These are phyloP conservation scores for Gnomoniopsis sp. DNA, from an alignment of 2,329 filamentous ascomycete species.

Conservation along the genomic window DNA sequence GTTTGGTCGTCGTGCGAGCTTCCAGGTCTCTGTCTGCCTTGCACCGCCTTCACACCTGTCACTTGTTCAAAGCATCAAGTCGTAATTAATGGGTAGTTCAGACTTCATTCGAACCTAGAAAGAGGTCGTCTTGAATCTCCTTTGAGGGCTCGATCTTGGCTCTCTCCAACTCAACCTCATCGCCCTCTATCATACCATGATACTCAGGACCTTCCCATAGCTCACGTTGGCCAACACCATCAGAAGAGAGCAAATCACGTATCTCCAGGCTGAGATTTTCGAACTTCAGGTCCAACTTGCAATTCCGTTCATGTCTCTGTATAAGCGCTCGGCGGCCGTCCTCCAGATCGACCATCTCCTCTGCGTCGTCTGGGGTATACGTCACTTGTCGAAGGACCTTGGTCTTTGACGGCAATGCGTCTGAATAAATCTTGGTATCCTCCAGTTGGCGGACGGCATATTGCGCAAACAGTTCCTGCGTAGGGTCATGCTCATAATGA, in stretches of 20 bases:
- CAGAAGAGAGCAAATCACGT: conserved; percentile 14
- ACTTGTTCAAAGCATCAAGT: no score
- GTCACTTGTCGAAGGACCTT: not conserved
- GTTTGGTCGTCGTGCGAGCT: no score
- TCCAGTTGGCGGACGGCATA: conserved; percentile 43
- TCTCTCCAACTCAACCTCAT: not conserved
- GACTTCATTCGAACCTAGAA: conserved; percentile 7
- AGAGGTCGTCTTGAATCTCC: conserved; percentile 13
- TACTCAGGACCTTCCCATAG: conserved; percentile 8
- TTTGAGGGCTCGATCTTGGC: conserved; percentile 3
- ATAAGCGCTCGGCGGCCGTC: not conserved
- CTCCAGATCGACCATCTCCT: not conserved
- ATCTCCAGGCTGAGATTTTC: conserved; percentile 14
- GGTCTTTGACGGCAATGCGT: not conserved
- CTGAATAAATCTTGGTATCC: conserved; percentile 26
- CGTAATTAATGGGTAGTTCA: no score
- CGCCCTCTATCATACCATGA: conserved; percentile 7
- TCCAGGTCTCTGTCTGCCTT: no score
- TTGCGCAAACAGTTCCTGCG: conserved; percentile 40
- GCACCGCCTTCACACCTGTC: no score
- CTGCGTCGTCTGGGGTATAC: not conserved
- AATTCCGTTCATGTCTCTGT: conserved; percentile 14
- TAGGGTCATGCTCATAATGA: conserved; percentile 42
- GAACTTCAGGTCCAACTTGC: conserved; percentile 18
- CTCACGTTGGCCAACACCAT: conserved; percentile 8